Evolutionary conservation across 2,329 filamentous ascomycete genomes (phyloP).

Genomic region (Neoscytalidium dimidiatum): DNA sequence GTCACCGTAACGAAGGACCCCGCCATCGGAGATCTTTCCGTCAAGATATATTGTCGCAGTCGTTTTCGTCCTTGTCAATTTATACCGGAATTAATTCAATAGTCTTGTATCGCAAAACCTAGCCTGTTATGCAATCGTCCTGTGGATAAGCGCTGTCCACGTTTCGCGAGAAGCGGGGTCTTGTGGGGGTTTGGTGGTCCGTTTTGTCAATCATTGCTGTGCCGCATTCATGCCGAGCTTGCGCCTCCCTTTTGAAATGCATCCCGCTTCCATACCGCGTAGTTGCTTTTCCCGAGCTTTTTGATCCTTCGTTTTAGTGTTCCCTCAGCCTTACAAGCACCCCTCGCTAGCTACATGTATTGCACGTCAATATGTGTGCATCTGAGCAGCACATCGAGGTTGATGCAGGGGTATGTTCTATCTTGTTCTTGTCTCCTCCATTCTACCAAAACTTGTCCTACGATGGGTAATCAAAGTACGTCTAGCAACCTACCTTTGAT

Average conservation of each 20-base stretch:
- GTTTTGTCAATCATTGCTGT: slow-evolving; percentile 4
- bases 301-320: background rate
- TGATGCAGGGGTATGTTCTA: background rate
- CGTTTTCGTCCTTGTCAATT: background rate
- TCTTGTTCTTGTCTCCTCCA: background rate
- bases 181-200: background rate
- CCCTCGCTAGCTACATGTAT: background rate
- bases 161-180: slow-evolving; percentile 10
- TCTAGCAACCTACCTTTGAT: too few species aligned
- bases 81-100: background rate
- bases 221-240: background rate
- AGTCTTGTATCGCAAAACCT: background rate
- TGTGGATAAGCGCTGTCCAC: background rate
- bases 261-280: background rate
- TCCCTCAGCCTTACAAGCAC: background rate
- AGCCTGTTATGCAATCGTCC: background rate
- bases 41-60: too few species aligned
- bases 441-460: too few species aligned
- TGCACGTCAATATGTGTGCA: background rate
- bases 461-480: too few species aligned
- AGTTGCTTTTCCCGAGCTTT: background rate
- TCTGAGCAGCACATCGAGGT: slow-evolving; percentile 10
- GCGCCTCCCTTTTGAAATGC: background rate
- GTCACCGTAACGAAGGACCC: too few species aligned
- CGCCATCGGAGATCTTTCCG: too few species aligned